Base-by-base conservation (phyloP, 2,329 filamentous ascomycete genomes). In the Hypoxylon sp. region DNA sequence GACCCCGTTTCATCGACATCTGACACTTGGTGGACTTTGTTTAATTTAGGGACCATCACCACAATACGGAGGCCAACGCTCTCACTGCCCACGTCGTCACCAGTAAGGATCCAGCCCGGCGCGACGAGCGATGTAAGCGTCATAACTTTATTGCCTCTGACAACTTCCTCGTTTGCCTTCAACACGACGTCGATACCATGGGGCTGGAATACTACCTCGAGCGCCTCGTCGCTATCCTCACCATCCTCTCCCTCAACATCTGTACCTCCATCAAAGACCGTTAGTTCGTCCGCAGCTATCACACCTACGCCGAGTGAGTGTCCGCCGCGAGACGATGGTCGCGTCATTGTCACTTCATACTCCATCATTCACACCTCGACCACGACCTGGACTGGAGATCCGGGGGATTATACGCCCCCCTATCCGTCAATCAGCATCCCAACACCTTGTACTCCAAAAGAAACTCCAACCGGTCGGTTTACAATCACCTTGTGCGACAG, bases 291-390 rank as follows among this genome's bases (percentile, higher is more conserved):
- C 6, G 30, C 28, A n/a, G 58, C 46, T 37, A 17, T 53, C 22
- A 67, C 66, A 30, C 30, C 61, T 20, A 64, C 65, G 26, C 52
- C 51, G 8, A 67, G 67, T 56, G 65, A 64, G 20, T 75, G 72
- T 52, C 50, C 65, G 39, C 57, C 60, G 5, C 41, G 32, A 13
- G 47, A 48, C 17, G 61, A 70, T 17, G 75, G 78, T 46, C 72
- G 74, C 6, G 62, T 78, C 4, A 81, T 76, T 0, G 70, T 78
- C 22, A 81, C 78, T 34, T 72, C 68, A 8, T 83, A 79, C 71
- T 80, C 78, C 2, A 76, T 85, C 34, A 71, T 84, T 17, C 78
- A 85, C 73, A 84, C 82, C 3, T 75, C 79, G 20, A 86, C 84
- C 1, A 75, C 81, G 51, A 86, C 84, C 17, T 82, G 84, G 71